Conservation (phyloP, 306 rosid species). For the Gleditsia sinensis region DNA sequence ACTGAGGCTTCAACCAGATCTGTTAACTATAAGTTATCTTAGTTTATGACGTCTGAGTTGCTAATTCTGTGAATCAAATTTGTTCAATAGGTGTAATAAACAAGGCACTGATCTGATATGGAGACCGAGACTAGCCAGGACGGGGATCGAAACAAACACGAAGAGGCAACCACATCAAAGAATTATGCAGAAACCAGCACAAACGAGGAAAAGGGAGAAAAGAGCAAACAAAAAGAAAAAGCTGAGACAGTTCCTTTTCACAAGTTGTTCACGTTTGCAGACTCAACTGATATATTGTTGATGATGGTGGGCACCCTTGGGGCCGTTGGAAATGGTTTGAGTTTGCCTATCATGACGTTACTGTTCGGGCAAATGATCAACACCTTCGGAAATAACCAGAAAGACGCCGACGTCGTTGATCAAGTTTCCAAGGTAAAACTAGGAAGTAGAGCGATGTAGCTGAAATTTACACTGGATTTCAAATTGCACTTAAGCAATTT, state of each 20-base stretch:
- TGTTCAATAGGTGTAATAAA: conserved; percentile 26
- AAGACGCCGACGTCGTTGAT: conserved; percentile 33
- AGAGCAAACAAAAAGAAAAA: conserved; percentile 45
- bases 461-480: too few species aligned
- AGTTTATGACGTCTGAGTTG: too few species aligned
- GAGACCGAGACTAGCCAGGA: conserved; percentile 43
- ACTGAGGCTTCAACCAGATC: background rate
- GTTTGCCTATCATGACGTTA: conserved; percentile 73
- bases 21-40: background rate
- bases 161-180: conserved; percentile 43
- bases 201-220: conserved; percentile 36
- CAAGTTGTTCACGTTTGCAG: conserved; percentile 78
- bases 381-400: conserved; percentile 68
- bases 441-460: background rate
- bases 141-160: too few species aligned
- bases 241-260: conserved; percentile 58
- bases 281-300: conserved; percentile 59
- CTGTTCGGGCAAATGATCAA: conserved; percentile 65
- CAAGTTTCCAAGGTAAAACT: conserved; percentile 64
- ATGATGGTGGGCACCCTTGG: conserved; percentile 71
- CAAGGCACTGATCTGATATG: conserved; percentile 43
- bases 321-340: conserved; percentile 70
- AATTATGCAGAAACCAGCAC: conserved; percentile 33
- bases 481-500: too few species aligned
- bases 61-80: conserved; percentile 1